Evolutionary conservation across 768 basidiomycete genomes (phyloP).

Genomic region (Filobasidium floriforme): DNA sequence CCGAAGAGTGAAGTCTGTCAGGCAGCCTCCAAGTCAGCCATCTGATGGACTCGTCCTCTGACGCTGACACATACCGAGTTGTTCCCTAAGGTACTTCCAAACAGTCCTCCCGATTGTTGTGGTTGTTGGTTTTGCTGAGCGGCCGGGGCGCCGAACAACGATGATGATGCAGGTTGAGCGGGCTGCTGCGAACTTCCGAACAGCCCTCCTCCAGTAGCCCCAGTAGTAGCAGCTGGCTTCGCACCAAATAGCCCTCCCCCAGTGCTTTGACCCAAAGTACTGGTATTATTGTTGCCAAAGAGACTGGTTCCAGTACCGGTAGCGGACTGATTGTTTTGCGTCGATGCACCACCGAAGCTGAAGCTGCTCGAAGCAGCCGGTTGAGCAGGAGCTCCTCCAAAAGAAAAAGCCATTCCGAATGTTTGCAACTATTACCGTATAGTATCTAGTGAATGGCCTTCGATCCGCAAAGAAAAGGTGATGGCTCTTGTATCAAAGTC

Average conservation of each 20-base stretch:
- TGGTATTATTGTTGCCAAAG: constrained; percentile 1
- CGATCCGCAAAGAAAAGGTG: too few species aligned
- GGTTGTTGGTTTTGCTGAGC: constrained; percentile 8
- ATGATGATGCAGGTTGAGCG: background rate
- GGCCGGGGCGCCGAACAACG: constrained; percentile 16
- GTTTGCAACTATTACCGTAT: too few species aligned
- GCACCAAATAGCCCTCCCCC: background rate
- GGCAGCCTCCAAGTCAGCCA: background rate
- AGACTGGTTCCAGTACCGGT: background rate
- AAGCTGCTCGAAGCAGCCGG: background rate
- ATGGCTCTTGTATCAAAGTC: too few species aligned
- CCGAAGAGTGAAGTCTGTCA: constrained; percentile 9
- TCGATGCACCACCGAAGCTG: background rate
- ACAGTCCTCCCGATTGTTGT: constrained; percentile 1
- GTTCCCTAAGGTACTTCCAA: constrained; percentile 6
- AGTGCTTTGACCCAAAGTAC: background rate
- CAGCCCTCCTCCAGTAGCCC: background rate
- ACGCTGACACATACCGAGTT: background rate
- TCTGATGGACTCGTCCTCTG: background rate
- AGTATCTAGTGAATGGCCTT: too few species aligned
- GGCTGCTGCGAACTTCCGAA: background rate
- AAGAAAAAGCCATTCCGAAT: background rate
- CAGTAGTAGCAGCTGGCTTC: background rate
- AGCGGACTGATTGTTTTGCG: background rate
- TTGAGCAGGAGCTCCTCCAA: background rate